phyloP scores from a whole-genome alignment of 495 filamentous ascomycete species.

The Pyrenula massariospora region DNA sequence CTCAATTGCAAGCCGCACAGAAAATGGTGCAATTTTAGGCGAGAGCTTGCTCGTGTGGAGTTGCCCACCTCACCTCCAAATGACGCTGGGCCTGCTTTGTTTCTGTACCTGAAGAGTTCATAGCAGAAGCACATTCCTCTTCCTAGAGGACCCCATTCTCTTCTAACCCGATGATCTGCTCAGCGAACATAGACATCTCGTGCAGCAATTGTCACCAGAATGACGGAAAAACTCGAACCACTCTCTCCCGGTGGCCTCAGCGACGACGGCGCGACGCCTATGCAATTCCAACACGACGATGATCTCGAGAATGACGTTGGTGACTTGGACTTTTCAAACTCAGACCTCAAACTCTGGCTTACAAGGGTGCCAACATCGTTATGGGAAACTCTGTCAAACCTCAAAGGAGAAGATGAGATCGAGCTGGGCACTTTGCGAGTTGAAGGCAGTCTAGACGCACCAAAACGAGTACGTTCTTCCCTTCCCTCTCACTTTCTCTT shows the following conservation, averaged over 20 bases:
- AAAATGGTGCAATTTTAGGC: not conserved
- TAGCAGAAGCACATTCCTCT: not conserved
- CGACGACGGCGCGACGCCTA: not conserved
- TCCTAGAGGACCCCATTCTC: not conserved
- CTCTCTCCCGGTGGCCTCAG: not conserved
- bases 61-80: not conserved
- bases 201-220: too few species aligned
- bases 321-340: conserved; percentile 64
- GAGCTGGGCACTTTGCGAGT: conserved; percentile 69
- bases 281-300: conserved; percentile 32
- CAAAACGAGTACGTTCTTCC: conserved; percentile 30
- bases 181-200: too few species aligned
- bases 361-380: conserved; percentile 66
- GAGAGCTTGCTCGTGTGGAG: not conserved
- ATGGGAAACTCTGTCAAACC: conserved; percentile 54
- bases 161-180: too few species aligned
- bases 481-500: not conserved
- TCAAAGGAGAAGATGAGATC: conserved; percentile 50
- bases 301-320: conserved; percentile 82
- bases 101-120: not conserved
- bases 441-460: conserved; percentile 39
- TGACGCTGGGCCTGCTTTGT: not conserved
- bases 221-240: not conserved
- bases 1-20: too few species aligned
- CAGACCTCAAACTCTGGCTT: conserved; percentile 51